Conservation (phyloP, 176 grass and related monocot genomes). For the Puya raimondii region DNA sequence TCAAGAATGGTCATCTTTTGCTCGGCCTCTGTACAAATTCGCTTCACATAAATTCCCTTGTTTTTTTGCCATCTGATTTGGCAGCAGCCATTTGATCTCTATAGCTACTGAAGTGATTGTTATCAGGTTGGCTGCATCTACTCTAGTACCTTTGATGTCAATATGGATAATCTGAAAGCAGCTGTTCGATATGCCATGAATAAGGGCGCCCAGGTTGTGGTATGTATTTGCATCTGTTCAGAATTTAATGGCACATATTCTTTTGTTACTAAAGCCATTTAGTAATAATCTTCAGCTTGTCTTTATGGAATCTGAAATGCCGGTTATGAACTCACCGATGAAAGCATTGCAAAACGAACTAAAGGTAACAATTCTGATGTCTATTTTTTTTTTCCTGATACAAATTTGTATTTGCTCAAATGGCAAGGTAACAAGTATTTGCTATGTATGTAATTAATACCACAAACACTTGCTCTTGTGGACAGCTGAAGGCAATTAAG, state of each 20-base stretch:
- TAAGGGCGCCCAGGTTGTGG: slow-evolving; percentile 29
- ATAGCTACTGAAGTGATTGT: not conserved
- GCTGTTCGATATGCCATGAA: slow-evolving; percentile 20
- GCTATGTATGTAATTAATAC: not conserved
- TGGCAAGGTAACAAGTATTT: no score
- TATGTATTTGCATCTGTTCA: not conserved
- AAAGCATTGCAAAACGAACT: slow-evolving; percentile 30
- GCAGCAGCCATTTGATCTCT: not conserved
- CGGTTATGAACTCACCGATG: slow-evolving; percentile 15
- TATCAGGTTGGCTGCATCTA: slow-evolving; percentile 42
- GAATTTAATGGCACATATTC: not conserved
- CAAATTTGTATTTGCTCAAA: not conserved
- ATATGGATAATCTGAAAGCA: slow-evolving; percentile 28
- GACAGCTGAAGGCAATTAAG: slow-evolving; percentile 48
- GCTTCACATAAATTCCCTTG: not conserved
- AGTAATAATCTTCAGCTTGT: slow-evolving; percentile 29
- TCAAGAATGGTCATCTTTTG: not conserved
- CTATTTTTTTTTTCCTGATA: not conserved
- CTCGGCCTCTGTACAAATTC: not conserved
- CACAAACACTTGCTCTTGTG: not conserved
- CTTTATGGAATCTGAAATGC: slow-evolving; percentile 22
- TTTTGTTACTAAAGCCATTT: slow-evolving; percentile 13
- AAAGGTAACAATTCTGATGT: slow-evolving; percentile 14
- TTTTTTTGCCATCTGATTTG: not conserved
- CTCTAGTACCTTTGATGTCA: slow-evolving; percentile 15